These are phyloP conservation scores for Phtheirospermum japonicum DNA, from an alignment of 257 asterid genomes.

Conservation along the genomic window DNA sequence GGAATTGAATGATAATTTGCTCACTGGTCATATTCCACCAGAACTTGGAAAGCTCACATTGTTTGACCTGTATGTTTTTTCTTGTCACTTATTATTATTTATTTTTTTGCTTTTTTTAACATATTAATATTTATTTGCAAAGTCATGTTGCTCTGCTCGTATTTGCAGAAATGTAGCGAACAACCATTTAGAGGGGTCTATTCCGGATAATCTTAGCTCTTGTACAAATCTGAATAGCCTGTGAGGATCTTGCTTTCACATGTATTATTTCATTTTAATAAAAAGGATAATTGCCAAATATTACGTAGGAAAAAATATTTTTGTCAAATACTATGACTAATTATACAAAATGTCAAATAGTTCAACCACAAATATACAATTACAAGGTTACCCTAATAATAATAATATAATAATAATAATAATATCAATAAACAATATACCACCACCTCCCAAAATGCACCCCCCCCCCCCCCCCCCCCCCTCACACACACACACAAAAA, in stretches of 20 bases:
- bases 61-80: slow-evolving; percentile 66
- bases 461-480: too few species aligned
- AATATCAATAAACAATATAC: too few species aligned
- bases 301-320: too few species aligned
- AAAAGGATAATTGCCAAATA: too few species aligned
- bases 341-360: too few species aligned
- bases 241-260: slow-evolving; percentile 42
- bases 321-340: too few species aligned
- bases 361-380: too few species aligned
- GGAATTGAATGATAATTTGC: slow-evolving; percentile 84
- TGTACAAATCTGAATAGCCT: slow-evolving; percentile 94
- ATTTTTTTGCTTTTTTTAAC: neutral
- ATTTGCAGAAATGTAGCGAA: slow-evolving; percentile 84
- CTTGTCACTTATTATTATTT: neutral
- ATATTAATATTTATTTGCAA: neutral
- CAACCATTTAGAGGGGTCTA: slow-evolving; percentile 71
- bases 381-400: too few species aligned
- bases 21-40: slow-evolving; percentile 73
- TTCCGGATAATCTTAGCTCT: slow-evolving; percentile 91
- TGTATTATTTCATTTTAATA: neutral
- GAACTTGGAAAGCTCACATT: slow-evolving; percentile 90
- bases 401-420: too few species aligned
- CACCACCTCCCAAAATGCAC: too few species aligned
- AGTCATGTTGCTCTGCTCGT: neutral
- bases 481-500: too few species aligned